Evolutionary conservation across 768 basidiomycete species (phyloP).

Genomic region (Rhizopogon vesiculosus): DNA sequence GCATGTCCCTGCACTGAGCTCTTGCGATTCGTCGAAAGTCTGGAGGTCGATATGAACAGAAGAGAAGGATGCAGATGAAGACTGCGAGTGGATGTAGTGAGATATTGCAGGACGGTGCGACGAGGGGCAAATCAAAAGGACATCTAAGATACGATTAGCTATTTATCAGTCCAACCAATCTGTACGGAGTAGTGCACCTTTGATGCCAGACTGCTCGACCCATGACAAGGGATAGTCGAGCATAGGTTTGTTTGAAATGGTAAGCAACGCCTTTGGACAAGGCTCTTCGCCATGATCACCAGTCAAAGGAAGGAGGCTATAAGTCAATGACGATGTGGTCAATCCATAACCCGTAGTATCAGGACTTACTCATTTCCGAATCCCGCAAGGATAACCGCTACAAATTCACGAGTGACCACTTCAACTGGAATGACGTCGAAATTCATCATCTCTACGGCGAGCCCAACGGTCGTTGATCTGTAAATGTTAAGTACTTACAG

Average conservation of each 20-base stretch:
- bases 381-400: constrained; percentile 84
- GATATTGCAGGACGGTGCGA: constrained; percentile 72
- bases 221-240: constrained; percentile 80
- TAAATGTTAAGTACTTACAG: background rate
- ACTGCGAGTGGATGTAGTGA: constrained; percentile 80
- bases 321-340: constrained; percentile 9
- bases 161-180: constrained; percentile 4
- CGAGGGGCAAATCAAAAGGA: constrained; percentile 80
- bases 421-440: constrained; percentile 52
- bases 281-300: constrained; percentile 76
- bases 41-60: constrained; percentile 73
- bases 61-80: constrained; percentile 53
- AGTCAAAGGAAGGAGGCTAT: constrained; percentile 70
- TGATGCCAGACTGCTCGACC: constrained; percentile 84
- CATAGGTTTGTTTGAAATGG: constrained; percentile 84
- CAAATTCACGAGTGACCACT: constrained; percentile 68
- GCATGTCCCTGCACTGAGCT: constrained; percentile 65
- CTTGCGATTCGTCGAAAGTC: constrained; percentile 71
- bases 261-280: constrained; percentile 83
- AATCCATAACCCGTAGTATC: background rate
- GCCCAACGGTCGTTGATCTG: no score
- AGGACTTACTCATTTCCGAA: constrained; percentile 82
- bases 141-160: constrained; percentile 45
- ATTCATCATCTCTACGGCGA: constrained; percentile 42
- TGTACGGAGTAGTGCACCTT: constrained; percentile 41